These are phyloP conservation scores for Kondoa malvinella DNA, from an alignment of 768 basidiomycete species.

Conservation along the genomic window DNA sequence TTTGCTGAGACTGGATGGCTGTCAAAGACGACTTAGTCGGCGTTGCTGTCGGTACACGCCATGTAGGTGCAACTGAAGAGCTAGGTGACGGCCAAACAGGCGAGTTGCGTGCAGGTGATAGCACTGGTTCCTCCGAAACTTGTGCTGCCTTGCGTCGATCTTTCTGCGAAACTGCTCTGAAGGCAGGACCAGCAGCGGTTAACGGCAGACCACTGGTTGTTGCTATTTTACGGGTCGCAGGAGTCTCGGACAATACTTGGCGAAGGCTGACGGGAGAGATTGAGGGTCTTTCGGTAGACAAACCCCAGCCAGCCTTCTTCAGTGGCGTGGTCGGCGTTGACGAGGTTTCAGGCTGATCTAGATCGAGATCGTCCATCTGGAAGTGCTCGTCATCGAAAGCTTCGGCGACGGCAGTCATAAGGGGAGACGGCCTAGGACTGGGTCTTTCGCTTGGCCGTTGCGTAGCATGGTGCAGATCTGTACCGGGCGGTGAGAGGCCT, in stretches of 20 bases:
- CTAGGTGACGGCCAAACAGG: neutral
- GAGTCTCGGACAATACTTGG: neutral
- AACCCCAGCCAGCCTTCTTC: neutral
- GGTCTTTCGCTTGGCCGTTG: neutral
- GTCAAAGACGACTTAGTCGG: neutral
- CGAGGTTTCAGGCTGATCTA: slow-evolving; percentile 3
- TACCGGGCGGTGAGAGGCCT: neutral
- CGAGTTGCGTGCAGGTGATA: too few species aligned
- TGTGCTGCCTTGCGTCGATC: neutral
- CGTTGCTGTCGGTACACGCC: slow-evolving; percentile 1
- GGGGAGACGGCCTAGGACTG: neutral
- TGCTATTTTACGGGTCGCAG: neutral
- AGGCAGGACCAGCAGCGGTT: neutral
- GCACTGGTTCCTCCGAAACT: too few species aligned
- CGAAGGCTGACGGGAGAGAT: neutral
- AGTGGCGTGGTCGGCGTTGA: neutral
- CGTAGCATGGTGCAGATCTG: neutral
- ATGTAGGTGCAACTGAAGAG: neutral
- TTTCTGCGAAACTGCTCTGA: neutral
- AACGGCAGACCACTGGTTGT: neutral
- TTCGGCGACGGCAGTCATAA: neutral
- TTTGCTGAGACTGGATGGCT: neutral
- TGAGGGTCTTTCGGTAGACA: neutral
- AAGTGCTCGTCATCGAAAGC: slow-evolving; percentile 12
- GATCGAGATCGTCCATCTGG: slow-evolving; percentile 15